Percentiles rank a stretch among this genome's conserved stretches.
These are phyloP conservation scores for Aquilaria yunnanensis DNA, from an alignment of 345 rosid species.

Conservation along the genomic window DNA sequence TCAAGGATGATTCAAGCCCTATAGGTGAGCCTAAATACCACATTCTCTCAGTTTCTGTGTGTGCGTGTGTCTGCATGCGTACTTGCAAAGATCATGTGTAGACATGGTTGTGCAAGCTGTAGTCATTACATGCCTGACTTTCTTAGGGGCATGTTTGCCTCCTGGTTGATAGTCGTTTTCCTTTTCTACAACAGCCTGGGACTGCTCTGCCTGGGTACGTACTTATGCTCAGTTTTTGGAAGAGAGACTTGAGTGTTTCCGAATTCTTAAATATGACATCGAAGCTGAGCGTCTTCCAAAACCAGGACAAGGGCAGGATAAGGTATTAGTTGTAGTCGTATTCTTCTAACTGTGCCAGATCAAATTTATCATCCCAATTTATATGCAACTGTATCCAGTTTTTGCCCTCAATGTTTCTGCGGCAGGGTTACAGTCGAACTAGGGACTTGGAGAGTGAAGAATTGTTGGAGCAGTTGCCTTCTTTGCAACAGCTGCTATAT, in stretches of 20 bases:
- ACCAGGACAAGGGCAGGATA: slow-evolving; percentile 64
- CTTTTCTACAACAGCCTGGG: slow-evolving; percentile 58
- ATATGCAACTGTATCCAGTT: not conserved
- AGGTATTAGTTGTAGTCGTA: slow-evolving; percentile 29
- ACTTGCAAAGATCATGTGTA: not conserved
- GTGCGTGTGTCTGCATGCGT: not conserved
- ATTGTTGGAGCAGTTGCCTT: slow-evolving; percentile 73
- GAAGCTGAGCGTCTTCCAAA: slow-evolving; percentile 80
- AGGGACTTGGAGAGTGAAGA: slow-evolving; percentile 71
- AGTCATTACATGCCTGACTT: not conserved
- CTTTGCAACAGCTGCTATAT: slow-evolving; percentile 68
- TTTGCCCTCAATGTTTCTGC: not conserved
- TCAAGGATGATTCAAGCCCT: slow-evolving; percentile 90
- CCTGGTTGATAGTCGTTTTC: slow-evolving; percentile 8
- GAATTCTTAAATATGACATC: slow-evolving; percentile 72
- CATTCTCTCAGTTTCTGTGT: not conserved
- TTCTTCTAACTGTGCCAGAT: not conserved
- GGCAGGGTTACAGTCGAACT: slow-evolving; percentile 76
- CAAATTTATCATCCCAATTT: slow-evolving; percentile 1
- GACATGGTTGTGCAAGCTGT: too few relatives aligned
- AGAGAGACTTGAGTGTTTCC: slow-evolving; percentile 81
- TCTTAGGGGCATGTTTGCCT: not conserved
- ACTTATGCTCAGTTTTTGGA: slow-evolving; percentile 79
- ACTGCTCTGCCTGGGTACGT: slow-evolving; percentile 92
- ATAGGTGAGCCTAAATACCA: slow-evolving; percentile 30